These are phyloP conservation scores for Candida awuae DNA, from an alignment of 805 yeast genomes.

Conservation along the genomic window DNA sequence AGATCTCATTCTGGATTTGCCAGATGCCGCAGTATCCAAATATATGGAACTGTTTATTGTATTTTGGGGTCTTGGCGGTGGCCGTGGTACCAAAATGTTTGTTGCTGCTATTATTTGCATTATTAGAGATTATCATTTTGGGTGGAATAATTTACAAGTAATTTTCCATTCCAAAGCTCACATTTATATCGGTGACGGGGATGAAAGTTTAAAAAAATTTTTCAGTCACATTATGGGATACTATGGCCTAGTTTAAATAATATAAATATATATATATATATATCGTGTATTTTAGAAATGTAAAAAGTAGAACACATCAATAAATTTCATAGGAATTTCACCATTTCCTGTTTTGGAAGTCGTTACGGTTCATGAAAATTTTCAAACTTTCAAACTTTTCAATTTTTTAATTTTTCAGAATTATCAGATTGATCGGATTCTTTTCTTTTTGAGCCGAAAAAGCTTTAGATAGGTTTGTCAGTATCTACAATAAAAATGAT, in stretches of 20 bases:
- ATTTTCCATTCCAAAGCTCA: conserved; percentile 15
- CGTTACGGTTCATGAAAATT: no score
- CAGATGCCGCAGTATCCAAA: background rate
- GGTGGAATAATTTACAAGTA: conserved; percentile 32
- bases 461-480: no score
- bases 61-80: conserved; percentile 14
- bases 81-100: conserved; percentile 13
- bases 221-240: conserved; percentile 23
- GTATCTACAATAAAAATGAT: no score
- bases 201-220: conserved; percentile 22
- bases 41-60: conserved; percentile 22
- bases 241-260: conserved; percentile 21
- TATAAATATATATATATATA: background rate
- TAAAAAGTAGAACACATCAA: no score
- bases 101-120: conserved; percentile 34
- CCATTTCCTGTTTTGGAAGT: no score
- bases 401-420: no score
- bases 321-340: no score
- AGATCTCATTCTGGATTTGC: conserved; percentile 6
- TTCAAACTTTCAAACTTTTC: no score
- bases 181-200: conserved; percentile 11
- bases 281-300: no score
- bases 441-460: no score
- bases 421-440: no score
- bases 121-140: conserved; percentile 43